Base-by-base conservation (phyloP, 495 filamentous ascomycete genomes). In the Saxophila tyrrhenica region DNA sequence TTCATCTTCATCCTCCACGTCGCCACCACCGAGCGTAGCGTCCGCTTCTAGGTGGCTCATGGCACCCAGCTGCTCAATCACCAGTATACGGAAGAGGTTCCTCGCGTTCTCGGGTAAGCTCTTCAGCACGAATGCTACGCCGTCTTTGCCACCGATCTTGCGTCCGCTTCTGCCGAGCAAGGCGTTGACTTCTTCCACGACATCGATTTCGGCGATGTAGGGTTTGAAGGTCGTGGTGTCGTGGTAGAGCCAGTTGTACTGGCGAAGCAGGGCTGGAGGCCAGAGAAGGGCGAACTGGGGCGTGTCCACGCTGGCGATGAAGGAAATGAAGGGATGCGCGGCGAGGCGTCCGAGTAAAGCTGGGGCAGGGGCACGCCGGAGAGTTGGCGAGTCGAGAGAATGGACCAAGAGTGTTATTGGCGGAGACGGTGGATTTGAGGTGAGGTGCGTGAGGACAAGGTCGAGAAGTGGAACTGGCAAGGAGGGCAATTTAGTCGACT, bases 91-190 rank as follows among this genome's bases (percentile, higher is more conserved):
- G 67, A 92, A 98, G 24, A 98, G 67, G 50, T 78, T 85, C 62
- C 85, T 81, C 8, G 94, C 94, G 58, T 96, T 97, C 73, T 90
- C 89, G 0, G 94, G 87, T 51, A 98, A 68, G 69, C 83, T 87
- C 61, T 85, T 84, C 29, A 98, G 73, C 51, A 98, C 94, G 58
- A 89, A 97, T 21, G 80, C 82, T 0, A 96, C 90, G 50, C 94
- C 92, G 58, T 95, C 94, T 59, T 88, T 87, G 16, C 92, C 94
- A 49, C 87, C 89, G 10, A 88, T 76, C 48, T 86, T 78, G 38
- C 83, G 77, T n/a, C 88, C 85, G 61, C 82, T 87, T 22, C 89
- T 78, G 23, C 91, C 89, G 0, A 97, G 77, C 0, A 96, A 76
- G 59, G 85, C 79, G 64, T 94, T 83, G 19, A 95, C 88, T 55